A percentile compares a stretch with the other conserved stretches of the same genome.
Evolutionary conservation across 352 stramenopile genomes (phyloP).

Genomic region (Phytopythium chamaehyphon): DNA sequence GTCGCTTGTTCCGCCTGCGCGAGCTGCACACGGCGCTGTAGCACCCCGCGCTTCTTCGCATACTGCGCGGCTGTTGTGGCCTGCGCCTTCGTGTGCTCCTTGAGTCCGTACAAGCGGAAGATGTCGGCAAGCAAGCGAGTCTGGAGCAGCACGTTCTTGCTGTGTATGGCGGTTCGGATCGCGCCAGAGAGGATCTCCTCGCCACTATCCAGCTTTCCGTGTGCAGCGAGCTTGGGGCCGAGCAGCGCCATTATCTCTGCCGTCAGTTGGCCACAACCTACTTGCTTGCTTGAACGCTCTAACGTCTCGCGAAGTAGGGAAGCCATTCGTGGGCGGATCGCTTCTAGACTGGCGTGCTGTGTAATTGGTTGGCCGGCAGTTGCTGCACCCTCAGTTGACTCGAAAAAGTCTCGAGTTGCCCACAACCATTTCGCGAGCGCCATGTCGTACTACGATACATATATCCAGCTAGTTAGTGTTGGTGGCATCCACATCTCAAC

Average conservation of each 20-base stretch:
- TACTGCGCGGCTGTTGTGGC: slow-evolving; percentile 51
- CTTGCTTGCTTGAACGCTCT: slow-evolving; percentile 31
- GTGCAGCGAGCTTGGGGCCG: slow-evolving; percentile 42
- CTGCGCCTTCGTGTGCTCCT: slow-evolving; percentile 31
- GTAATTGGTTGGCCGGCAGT: slow-evolving; percentile 10
- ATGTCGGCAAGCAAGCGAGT: slow-evolving; percentile 51
- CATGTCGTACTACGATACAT: slow-evolving; percentile 50
- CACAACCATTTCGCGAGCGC: slow-evolving; percentile 73
- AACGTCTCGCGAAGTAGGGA: slow-evolving; percentile 45
- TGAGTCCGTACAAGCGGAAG: slow-evolving; percentile 44
- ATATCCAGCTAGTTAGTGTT: neutral
- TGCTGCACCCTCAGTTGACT: slow-evolving; percentile 1
- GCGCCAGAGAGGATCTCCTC: slow-evolving; percentile 63
- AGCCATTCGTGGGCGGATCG: slow-evolving; percentile 35
- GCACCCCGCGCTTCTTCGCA: slow-evolving; percentile 54
- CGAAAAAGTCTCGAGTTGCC: slow-evolving; percentile 35
- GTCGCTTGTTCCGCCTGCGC: slow-evolving; percentile 37
- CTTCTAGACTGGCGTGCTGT: slow-evolving; percentile 32
- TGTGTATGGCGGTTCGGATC: slow-evolving; percentile 41
- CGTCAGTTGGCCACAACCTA: slow-evolving; percentile 52
- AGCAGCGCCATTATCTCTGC: slow-evolving; percentile 72
- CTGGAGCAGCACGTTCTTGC: slow-evolving; percentile 76
- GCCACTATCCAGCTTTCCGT: slow-evolving; percentile 33
- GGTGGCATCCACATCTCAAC: neutral
- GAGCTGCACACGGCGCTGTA: slow-evolving; percentile 41